Base-by-base conservation (phyloP, 805 yeast genomes). In the Starmerella gropengiesseri region DNA sequence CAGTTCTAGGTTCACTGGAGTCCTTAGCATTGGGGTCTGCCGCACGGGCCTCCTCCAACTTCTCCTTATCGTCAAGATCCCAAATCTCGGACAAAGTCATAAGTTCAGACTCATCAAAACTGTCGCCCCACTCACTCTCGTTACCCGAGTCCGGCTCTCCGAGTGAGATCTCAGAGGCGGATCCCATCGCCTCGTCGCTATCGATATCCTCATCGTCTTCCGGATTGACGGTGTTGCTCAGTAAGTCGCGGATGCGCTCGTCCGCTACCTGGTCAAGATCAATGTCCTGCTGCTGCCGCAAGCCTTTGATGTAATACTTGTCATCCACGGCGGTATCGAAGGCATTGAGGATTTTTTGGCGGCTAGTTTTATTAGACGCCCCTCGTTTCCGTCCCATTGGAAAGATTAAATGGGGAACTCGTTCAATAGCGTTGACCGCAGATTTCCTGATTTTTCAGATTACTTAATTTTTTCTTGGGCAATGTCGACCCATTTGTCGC, bases 101-200 rank as follows among this genome's bases (percentile, higher is more conserved):
- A 41, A 86, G 68, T 51, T 84, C 81, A 23, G 61, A 66, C 56
- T 84, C 95, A 54, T 84, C 94, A 32, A 81, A 68, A 55, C 87
- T 78, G 20, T 73, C 73, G 56, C 82, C 81, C 11, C 74, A 89
- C 5, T 67, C 74, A n/a, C 72, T 78, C 14, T 69, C 76, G 7
- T 65, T 71, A 8, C 69, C 72, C 13, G 62, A 64, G n/a, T 61
- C 69, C 3, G 61, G 63, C 22, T 58, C 59, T 22, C 59, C 57
- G 25, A 85, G 77, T 49, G 78, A 74, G 56, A 74, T 79, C 43
- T 77, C 83, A 45, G 70, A 74, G 51, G 73, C 93, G 0, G 91
- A 78, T 0, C 91, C 94, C 46, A 83, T 62, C 0, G 94, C 95
- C 53, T 81, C 95, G 59, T 86, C 95, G 1, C 94, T 83, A 53